Evolutionary conservation across 2,329 filamentous ascomycete genomes (phyloP).

Genomic region (Fusarium dimerum): DNA sequence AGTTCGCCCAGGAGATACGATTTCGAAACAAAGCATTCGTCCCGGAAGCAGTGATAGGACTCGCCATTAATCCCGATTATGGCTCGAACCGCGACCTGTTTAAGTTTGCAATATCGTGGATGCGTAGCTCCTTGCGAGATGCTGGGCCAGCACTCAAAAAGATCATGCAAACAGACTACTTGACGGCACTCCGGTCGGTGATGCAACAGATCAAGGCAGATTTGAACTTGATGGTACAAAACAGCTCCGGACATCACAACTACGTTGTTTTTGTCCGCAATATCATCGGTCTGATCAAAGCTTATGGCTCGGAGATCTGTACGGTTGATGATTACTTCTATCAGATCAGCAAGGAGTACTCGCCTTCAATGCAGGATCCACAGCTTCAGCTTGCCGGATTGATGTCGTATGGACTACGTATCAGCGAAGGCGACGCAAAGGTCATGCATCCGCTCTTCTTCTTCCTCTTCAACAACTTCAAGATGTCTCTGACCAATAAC

Average conservation of each 20-base stretch:
- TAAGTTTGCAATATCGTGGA: conserved; percentile 47
- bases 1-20: conserved; percentile 49
- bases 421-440: conserved; percentile 52
- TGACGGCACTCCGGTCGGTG: conserved; percentile 43
- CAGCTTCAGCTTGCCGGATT: conserved; percentile 58
- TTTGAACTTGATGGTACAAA: conserved; percentile 40
- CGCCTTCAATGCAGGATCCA: conserved; percentile 56
- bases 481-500: conserved; percentile 52
- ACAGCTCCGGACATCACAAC: conserved; percentile 43
- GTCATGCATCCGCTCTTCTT: conserved; percentile 54
- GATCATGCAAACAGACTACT: conserved; percentile 42
- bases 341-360: conserved; percentile 57
- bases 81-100: conserved; percentile 51
- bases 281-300: conserved; percentile 55
- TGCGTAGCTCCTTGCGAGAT: conserved; percentile 50
- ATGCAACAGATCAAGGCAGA: conserved; percentile 59
- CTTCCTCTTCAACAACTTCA: conserved; percentile 59
- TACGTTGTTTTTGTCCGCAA: conserved; percentile 55
- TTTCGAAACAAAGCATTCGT: conserved; percentile 45
- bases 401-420: conserved; percentile 55
- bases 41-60: conserved; percentile 38
- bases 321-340: conserved; percentile 57
- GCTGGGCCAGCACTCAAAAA: conserved; percentile 38
- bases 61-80: conserved; percentile 47
- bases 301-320: conserved; percentile 55